These are phyloP conservation scores for Sporothrix schenckii DNA, from an alignment of 2,329 filamentous ascomycete genomes.

Conservation along the genomic window DNA sequence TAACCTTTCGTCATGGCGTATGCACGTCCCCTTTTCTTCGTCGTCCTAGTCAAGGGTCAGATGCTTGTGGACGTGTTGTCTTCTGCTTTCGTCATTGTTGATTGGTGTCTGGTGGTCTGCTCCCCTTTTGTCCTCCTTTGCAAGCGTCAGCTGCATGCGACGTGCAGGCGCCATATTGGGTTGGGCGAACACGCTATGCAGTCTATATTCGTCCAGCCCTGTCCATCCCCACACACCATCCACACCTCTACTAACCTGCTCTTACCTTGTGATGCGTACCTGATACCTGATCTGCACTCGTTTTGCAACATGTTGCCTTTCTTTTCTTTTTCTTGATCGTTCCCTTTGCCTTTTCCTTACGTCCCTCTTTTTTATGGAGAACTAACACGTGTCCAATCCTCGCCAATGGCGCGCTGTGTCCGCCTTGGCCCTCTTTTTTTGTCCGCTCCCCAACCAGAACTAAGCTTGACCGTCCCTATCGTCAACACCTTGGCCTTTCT, in stretches of 20 bases:
- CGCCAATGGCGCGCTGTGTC: neutral
- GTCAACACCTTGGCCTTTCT: slow-evolving; percentile 92
- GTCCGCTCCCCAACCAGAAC: slow-evolving; percentile 56
- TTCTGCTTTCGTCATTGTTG: neutral
- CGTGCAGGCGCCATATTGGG: slow-evolving; percentile 16
- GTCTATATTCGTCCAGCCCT: slow-evolving; percentile 26
- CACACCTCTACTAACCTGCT: neutral
- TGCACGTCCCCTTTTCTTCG: neutral
- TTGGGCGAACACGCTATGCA: slow-evolving; percentile 9
- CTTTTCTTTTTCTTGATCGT: neutral
- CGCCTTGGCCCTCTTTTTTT: slow-evolving; percentile 14
- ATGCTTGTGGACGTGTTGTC: neutral
- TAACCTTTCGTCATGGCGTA: neutral
- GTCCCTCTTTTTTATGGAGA: neutral
- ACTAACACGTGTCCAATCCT: neutral
- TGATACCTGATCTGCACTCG: neutral
- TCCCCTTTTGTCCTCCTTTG: neutral
- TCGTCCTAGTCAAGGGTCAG: neutral
- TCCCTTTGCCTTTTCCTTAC: neutral
- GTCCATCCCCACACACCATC: slow-evolving; percentile 18
- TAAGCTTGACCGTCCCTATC: slow-evolving; percentile 91
- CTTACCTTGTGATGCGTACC: neutral
- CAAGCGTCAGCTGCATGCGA: slow-evolving; percentile 19
- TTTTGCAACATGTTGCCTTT: neutral
- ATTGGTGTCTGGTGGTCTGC: neutral